phyloP scores from a whole-genome alignment of 208 protist genomes.

The Crithidia mellificae region DNA sequence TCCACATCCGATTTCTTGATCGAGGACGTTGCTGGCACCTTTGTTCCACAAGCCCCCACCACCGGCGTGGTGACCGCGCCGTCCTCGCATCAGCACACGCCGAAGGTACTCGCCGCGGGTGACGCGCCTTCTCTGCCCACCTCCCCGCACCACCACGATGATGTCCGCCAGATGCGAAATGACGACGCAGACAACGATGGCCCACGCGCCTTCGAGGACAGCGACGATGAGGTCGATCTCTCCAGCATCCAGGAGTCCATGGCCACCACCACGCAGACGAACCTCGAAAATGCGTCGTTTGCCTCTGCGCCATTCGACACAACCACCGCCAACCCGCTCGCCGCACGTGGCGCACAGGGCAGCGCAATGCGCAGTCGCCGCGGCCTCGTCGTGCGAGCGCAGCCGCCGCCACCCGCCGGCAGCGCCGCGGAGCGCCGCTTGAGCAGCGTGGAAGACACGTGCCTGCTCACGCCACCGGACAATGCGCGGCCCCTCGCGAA shows the following conservation, averaged over 20 bases:
- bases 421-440: background rate
- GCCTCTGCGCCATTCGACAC: background rate
- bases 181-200: background rate
- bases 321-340: background rate
- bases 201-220: background rate
- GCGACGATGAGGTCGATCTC: conserved; percentile 17
- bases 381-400: conserved; percentile 8
- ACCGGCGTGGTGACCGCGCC: background rate
- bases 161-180: no score
- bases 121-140: background rate
- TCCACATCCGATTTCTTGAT: background rate
- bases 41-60: background rate
- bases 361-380: background rate
- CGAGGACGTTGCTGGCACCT: background rate
- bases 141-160: background rate
- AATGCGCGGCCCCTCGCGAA: background rate
- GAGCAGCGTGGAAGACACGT: conserved; percentile 12
- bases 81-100: background rate
- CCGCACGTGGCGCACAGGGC: no score
- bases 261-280: background rate
- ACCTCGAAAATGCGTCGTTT: background rate
- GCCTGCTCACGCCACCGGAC: background rate
- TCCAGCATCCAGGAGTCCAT: conserved; percentile 28
- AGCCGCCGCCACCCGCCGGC: background rate
- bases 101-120: background rate